phyloP scores from a whole-genome alignment of 1,284 basidiomycete genomes.

The Apiotrichum montevideense region DNA sequence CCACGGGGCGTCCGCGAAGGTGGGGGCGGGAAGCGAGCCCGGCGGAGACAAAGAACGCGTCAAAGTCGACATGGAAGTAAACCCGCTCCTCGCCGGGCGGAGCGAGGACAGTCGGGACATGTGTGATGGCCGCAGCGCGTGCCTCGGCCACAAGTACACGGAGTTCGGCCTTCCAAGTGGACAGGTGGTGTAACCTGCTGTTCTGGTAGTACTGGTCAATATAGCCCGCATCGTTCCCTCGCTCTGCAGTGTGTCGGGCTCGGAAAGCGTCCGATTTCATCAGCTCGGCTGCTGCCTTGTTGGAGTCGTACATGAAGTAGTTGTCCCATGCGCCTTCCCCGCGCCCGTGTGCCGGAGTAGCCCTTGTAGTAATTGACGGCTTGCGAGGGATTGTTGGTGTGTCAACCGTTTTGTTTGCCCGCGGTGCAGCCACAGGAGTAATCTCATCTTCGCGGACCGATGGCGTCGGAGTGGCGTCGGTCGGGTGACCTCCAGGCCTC shows the following conservation, averaged over 20 bases:
- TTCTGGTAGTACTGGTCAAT: constrained; percentile 86
- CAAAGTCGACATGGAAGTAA: constrained; percentile 94
- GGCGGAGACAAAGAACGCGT: constrained; percentile 94
- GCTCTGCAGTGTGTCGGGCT: constrained; percentile 68
- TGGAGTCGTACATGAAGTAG: constrained; percentile 54
- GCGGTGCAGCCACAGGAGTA: no score
- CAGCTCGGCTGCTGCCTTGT: constrained; percentile 63
- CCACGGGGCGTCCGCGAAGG: constrained; percentile 75
- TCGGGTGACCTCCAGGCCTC: not conserved
- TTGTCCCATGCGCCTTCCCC: constrained; percentile 31
- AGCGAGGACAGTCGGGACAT: constrained; percentile 11
- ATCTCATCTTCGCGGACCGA: no score
- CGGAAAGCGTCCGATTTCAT: constrained; percentile 81
- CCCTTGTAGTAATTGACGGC: no score
- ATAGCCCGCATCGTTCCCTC: constrained; percentile 66
- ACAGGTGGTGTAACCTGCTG: constrained; percentile 83
- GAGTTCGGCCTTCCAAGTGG: constrained; percentile 87
- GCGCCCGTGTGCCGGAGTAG: not conserved
- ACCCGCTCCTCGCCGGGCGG: constrained; percentile 51
- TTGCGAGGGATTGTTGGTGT: no score
- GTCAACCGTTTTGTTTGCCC: no score
- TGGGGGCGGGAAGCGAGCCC: constrained; percentile 71
- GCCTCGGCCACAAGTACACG: constrained; percentile 73
- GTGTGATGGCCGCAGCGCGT: constrained; percentile 43
- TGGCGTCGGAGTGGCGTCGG: no score